Conservation (phyloP, 202 grass and related monocot species). For the Cymbopogon flexuosus region DNA sequence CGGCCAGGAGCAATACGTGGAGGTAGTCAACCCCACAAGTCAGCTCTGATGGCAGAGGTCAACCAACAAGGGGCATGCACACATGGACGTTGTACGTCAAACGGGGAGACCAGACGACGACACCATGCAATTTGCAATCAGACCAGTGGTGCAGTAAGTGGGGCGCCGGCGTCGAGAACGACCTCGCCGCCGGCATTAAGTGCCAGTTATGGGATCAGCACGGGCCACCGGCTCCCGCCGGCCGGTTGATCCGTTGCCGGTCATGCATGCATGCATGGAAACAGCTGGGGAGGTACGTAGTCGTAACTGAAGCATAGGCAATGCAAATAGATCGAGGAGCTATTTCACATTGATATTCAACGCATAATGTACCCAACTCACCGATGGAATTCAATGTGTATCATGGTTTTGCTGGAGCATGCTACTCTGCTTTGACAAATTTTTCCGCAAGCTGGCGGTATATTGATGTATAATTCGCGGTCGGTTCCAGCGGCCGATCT, state of each 20-base stretch:
- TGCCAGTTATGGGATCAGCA: constrained; percentile 6
- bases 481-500: no score
- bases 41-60: background rate
- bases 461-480: no score
- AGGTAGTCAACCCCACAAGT: background rate
- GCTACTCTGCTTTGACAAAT: no score
- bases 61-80: background rate
- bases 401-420: no score
- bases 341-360: no score
- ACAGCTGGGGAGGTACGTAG: background rate
- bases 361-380: no score
- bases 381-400: no score
- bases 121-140: background rate
- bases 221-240: background rate
- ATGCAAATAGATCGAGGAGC: no score
- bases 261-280: background rate
- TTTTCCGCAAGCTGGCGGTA: no score
- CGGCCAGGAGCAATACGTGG: background rate
- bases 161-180: background rate
- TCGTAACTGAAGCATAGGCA: no score
- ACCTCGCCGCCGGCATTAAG: constrained; percentile 25
- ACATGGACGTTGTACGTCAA: background rate
- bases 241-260: background rate
- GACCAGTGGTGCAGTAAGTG: background rate
- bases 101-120: background rate